Evolutionary conservation across 352 stramenopile species (phyloP).

Genomic region (Phytophthora meadii): DNA sequence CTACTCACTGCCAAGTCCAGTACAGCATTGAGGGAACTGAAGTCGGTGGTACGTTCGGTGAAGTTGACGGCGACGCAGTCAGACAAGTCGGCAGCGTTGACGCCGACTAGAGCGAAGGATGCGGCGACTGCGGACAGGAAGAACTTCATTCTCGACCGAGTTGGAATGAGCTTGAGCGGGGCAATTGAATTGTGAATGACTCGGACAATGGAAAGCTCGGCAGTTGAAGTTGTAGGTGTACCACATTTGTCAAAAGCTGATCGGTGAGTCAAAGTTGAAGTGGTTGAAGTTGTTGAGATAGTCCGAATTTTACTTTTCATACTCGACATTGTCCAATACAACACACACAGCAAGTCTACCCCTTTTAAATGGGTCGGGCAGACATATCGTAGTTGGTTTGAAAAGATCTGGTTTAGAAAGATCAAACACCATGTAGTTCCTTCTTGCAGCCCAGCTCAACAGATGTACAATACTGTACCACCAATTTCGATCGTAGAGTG

Average conservation of each 20-base stretch:
- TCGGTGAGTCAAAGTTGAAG: conserved; percentile 13
- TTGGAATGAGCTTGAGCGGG: conserved; percentile 8
- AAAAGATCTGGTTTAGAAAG: too few species aligned
- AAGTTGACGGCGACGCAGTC: conserved; percentile 41
- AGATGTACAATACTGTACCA: not conserved
- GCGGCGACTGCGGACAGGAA: conserved; percentile 7
- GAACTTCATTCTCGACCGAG: conserved; percentile 23
- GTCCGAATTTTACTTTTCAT: not conserved
- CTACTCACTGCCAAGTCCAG: conserved; percentile 37
- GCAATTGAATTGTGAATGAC: conserved; percentile 11
- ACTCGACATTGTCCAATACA: not conserved
- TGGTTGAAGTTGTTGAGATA: conserved; percentile 11
- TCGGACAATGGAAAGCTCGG: not conserved
- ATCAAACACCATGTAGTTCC: not conserved
- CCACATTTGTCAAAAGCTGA: conserved; percentile 20
- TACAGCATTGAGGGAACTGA: conserved; percentile 41
- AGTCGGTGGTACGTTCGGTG: conserved; percentile 28
- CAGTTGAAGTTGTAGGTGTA: conserved; percentile 24
- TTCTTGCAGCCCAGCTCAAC: not conserved
- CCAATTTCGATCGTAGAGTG: not conserved
- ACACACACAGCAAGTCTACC: too few species aligned
- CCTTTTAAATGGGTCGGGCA: not conserved
- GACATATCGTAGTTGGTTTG: not conserved
- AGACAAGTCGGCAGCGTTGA: conserved; percentile 16
- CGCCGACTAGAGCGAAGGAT: conserved; percentile 8